phyloP scores from a whole-genome alignment of 331 rosid genomes.

The Rhamnella rubrinervis region DNA sequence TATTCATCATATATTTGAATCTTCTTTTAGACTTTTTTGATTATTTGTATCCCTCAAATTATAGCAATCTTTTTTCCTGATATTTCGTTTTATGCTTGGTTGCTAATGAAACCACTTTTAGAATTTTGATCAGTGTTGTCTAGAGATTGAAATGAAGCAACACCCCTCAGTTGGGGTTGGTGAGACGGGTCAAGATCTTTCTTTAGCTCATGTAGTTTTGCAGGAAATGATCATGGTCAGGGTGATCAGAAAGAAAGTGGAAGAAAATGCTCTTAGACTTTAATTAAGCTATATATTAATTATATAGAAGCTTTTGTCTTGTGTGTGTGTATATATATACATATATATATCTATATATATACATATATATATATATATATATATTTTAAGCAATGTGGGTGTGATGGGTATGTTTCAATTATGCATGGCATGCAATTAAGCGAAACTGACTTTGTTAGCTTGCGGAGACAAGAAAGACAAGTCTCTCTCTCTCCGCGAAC shows the following conservation, averaged over 20 bases:
- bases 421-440: slow-evolving; percentile 42
- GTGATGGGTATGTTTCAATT: slow-evolving; percentile 45
- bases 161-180: no score
- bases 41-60: not conserved
- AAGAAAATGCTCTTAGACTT: not conserved
- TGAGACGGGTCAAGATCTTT: not conserved
- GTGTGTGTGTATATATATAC: no score
- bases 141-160: no score
- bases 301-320: no score
- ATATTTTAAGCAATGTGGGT: slow-evolving; percentile 14
- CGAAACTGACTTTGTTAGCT: slow-evolving; percentile 42
- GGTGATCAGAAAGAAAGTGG: slow-evolving; percentile 7
- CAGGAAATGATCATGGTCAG: slow-evolving; percentile 24
- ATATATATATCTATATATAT: no score
- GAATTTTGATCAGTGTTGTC: no score
- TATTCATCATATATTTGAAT: not conserved
- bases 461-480: slow-evolving; percentile 56
- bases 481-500: slow-evolving; percentile 28
- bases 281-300: not conserved
- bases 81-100: no score
- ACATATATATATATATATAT: no score
- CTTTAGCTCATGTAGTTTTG: slow-evolving; percentile 1
- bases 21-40: not conserved
- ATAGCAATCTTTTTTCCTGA: not conserved
- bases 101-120: no score